Base-by-base conservation (phyloP, 805 yeast genomes). In the Metschnikowia kofuensis region DNA sequence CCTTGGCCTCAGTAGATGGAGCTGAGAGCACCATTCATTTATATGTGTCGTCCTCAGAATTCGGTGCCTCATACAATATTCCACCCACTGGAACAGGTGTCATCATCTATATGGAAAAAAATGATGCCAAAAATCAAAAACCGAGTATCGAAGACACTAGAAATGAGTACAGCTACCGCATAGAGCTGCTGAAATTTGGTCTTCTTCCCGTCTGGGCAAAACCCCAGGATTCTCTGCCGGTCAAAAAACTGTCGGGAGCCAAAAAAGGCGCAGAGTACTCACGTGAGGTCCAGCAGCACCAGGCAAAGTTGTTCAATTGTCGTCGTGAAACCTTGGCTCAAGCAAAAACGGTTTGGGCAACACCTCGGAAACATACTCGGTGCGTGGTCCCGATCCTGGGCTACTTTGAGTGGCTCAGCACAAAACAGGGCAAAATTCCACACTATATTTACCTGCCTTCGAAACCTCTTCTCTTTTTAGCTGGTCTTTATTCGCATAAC, bases 371-470 rank as follows among this genome's bases (percentile, higher is more conserved):
- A 26, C 66, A 66, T 8, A 68, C 70, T 6, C 69, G 96, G 35
- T 90, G 96, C 62, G 83, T 85, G 0, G 80, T 89, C 0, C 92
- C 96, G 0, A 76, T 87, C 36, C 78, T 80, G 58, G 97, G 97
- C 0, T 91, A 91, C 64, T 91, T 80, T 60, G 97, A 91, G 65
- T 91, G 97, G 97, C 68, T 61, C 45, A 66, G 62, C 28, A 52
- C 58, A 30, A 68, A 64, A 38, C 59, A 59, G 3, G 70, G 69
- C 9, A 85, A 82, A 59, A 63, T 64, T 0, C 97, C 97, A 0
- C 80, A 84, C 61, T 91, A 70, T 59, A 74, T 90, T 14, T 78
- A 74, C 32, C 72, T 85, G 31, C 75, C 72, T 38, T 80, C 77
- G 48, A 65, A 67, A 0, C 68, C 78, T 7, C 55, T 90, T 38